Base-by-base conservation (phyloP, 768 basidiomycete genomes). In the Mycena vitilis region DNA sequence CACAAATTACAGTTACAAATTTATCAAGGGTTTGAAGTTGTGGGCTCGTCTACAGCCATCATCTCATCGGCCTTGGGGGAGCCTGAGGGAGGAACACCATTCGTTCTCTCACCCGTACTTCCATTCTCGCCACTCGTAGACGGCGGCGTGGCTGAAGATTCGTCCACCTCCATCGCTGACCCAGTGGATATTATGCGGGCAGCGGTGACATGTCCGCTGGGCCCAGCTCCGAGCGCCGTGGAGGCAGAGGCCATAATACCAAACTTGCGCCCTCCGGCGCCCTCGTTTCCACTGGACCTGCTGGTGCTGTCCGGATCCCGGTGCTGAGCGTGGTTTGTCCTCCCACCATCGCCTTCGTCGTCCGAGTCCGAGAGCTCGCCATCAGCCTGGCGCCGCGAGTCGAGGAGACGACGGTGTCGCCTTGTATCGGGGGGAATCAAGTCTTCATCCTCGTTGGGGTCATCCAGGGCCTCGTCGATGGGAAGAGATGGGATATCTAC, bases 331-430 rank as follows among this genome's bases (percentile, higher is more conserved):
- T 90, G 89, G 73, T 95, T 86, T 65, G 91, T 84, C 62, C 96
- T 86, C 1, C 91, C 94, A 52, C 94, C 96, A 73, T 93, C 92
- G 20, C 95, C 96, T 80, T 99, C 98, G 76, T 99, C 98, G 71
- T 99, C 98, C 2, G 98, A 99, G 78, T 99, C 98, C 9, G 95
- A 98, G 15, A 98, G 85, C 75, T 96, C 95, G 23, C 92, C 93
- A 47, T 97, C 95, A 6, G 87, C 88, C 77, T 96, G 95, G 68
- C 92, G 85, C 25, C 91, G 85, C 25, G 90, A 87, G 76, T 99
- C 97, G 40, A 96, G 87, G 11, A 95, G 79, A 18, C 91, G 87
- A 73, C 87, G 88, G 25, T 92, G 90, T 71, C 93, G 86, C 57
- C 96, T 88, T 13, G 87, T 87, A 75, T 99, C 89, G 18, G 90